Conservation (phyloP, 108 stramenopile genomes). For the Aurantiochytrium sp. region DNA sequence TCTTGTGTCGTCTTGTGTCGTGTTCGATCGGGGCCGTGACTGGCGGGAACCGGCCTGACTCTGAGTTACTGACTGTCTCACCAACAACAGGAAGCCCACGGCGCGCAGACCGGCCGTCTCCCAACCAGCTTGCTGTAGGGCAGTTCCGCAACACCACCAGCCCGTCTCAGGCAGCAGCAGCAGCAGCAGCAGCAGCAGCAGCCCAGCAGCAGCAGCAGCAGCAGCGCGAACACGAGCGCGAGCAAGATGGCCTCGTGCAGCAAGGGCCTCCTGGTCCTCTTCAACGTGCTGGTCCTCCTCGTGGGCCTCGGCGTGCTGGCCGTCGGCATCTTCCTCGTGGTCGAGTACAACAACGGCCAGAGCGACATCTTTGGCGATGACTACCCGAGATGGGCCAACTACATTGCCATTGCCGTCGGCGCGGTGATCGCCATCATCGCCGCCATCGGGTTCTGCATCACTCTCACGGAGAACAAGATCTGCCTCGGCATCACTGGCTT, state of each 20-base stretch:
- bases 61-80: no score
- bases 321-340: background rate
- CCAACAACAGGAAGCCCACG: no score
- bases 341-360: background rate
- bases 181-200: no score
- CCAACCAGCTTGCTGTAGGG: no score
- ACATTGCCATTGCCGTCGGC: background rate
- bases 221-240: no score
- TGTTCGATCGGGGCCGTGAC: no score
- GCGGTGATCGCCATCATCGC: background rate
- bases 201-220: no score
- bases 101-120: no score
- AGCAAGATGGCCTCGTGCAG: background rate
- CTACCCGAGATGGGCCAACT: background rate
- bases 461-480: background rate
- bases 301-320: constrained; percentile 17
- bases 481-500: background rate
- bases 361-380: background rate
- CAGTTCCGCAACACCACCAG: no score
- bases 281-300: background rate
- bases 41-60: no score
- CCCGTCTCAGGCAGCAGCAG: no score
- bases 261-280: background rate
- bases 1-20: no score
- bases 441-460: background rate